Evolutionary conservation across 352 stramenopile species (phyloP).

Genomic region (Globisporangium alternatum): DNA sequence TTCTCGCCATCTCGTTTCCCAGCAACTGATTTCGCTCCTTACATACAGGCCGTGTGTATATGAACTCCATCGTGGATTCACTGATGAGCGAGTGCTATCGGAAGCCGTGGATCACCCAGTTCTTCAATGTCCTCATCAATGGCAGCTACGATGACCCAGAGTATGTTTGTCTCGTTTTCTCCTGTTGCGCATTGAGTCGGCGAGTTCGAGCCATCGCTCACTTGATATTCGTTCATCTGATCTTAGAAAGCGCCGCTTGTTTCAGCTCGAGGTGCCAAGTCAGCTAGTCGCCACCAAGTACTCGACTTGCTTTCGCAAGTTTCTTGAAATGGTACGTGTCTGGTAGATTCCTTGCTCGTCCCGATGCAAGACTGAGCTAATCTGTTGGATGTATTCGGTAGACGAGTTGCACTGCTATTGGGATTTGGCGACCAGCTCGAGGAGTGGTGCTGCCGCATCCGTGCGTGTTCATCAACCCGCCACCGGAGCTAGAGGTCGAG

Average conservation of each 20-base stretch:
- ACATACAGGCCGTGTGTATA: slow-evolving; percentile 57
- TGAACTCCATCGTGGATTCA: slow-evolving; percentile 68
- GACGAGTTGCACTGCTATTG: slow-evolving; percentile 60
- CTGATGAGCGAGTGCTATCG: slow-evolving; percentile 80
- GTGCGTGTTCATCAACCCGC: slow-evolving; percentile 65
- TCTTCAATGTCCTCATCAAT: slow-evolving; percentile 64
- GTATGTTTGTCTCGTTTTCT: slow-evolving; percentile 27
- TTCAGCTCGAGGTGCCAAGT: slow-evolving; percentile 59
- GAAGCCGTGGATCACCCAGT: slow-evolving; percentile 70
- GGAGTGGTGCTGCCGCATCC: slow-evolving; percentile 54
- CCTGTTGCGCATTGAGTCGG: not conserved
- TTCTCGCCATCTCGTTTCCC: not conserved
- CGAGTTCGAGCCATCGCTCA: not conserved
- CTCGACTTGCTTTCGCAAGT: slow-evolving; percentile 62
- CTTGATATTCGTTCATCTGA: not conserved
- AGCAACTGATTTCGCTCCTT: not conserved
- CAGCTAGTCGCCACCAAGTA: slow-evolving; percentile 50
- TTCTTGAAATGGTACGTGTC: slow-evolving; percentile 55
- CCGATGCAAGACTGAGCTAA: not conserved
- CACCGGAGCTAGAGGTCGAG: slow-evolving; percentile 53
- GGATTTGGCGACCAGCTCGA: slow-evolving; percentile 56
- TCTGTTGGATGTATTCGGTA: slow-evolving; percentile 5
- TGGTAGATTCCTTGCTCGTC: not conserved
- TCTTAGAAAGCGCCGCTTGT: slow-evolving; percentile 51
- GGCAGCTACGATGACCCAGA: slow-evolving; percentile 51